These are phyloP conservation scores for Xylaria telfairii DNA, from an alignment of 495 filamentous ascomycete genomes.

Conservation along the genomic window DNA sequence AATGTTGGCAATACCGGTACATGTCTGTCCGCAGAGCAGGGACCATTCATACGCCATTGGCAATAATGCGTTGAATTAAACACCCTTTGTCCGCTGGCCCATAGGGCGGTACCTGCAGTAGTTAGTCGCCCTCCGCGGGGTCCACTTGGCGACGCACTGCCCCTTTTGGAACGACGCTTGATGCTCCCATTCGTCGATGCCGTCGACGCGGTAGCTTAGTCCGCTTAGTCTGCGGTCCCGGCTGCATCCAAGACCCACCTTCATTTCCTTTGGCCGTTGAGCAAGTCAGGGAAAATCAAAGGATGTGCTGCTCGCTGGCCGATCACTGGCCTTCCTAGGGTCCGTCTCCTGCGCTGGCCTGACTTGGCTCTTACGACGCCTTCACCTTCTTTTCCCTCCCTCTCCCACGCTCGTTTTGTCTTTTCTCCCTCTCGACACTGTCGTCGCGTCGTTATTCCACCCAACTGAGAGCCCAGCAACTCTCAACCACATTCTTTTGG, in stretches of 20 bases:
- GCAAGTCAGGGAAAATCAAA: neutral
- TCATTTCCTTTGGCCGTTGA: conserved; percentile 25
- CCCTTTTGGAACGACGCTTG: conserved; percentile 1
- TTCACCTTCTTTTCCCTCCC: conserved; percentile 35
- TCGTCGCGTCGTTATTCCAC: conserved; percentile 43
- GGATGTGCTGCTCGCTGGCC: conserved; percentile 15
- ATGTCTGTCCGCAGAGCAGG: neutral
- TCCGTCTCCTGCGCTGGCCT: neutral
- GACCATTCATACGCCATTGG: conserved; percentile 3
- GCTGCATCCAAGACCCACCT: conserved; percentile 19
- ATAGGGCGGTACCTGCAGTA: conserved; percentile 20
- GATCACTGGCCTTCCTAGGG: neutral
- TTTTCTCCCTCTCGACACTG: conserved; percentile 37
- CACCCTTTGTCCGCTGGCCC: conserved; percentile 9
- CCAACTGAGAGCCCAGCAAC: conserved; percentile 58
- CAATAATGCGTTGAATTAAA: conserved; percentile 7
- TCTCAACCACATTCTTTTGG: conserved; percentile 69
- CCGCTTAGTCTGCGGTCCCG: conserved; percentile 17
- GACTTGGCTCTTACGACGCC: conserved; percentile 23
- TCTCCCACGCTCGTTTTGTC: conserved; percentile 46
- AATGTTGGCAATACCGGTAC: neutral
- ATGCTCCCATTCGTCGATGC: conserved; percentile 4
- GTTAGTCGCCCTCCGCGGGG: neutral
- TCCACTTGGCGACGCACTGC: conserved; percentile 19
- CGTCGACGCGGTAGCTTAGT: conserved; percentile 7